Evolutionary conservation across 2,329 filamentous ascomycete genomes (phyloP), one percentile per base, ranked within the genome.

Genomic region (Alternaria metachromatica): DNA sequence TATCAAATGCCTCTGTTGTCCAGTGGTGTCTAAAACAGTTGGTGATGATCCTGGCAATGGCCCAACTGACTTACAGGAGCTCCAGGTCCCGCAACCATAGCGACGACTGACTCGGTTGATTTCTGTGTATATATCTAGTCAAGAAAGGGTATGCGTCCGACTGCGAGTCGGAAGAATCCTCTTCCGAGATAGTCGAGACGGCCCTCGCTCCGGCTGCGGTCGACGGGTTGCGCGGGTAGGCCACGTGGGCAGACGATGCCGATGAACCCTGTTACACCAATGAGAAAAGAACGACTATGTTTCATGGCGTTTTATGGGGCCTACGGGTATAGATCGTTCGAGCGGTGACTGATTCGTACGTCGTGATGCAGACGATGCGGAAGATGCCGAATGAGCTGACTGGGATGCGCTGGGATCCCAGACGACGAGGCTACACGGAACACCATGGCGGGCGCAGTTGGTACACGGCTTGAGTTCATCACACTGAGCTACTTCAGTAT

Each of bases 391-490:
- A 23, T 66, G 46, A 8, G 68, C 43, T 55, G 65, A 62, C 12
- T 63, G 60, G 25, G 62, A 53, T 30, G 65, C 64, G 64, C 69
- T 68, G 13, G 66, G 65, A 55, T 76, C 73, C 64, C 68, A 68
- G 44, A 70, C 70, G 55, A 77, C 58, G 6, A 80, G 71, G 63
- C 76, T 79, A 65, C 78, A 80, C 54, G 71, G 67, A 13, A 80
- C 78, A 37, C 76, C 72, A 67, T 80, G 78, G 57, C 78, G 72
- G 46, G 75, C 69, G 66, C 78, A 80, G 63, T 76, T 79, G 20
- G 75, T 77, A 59, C 78, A 80, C 11, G 78, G 78, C 59, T 76
- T 78, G 30, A 72, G 72, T 67, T 80, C 78, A 60, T 80, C 78
- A 66, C 78, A 80, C 78, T 80, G 61, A 26, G 62, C 48, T 50